Conservation (phyloP, 768 basidiomycete species). For the Termitomyces sp. region DNA sequence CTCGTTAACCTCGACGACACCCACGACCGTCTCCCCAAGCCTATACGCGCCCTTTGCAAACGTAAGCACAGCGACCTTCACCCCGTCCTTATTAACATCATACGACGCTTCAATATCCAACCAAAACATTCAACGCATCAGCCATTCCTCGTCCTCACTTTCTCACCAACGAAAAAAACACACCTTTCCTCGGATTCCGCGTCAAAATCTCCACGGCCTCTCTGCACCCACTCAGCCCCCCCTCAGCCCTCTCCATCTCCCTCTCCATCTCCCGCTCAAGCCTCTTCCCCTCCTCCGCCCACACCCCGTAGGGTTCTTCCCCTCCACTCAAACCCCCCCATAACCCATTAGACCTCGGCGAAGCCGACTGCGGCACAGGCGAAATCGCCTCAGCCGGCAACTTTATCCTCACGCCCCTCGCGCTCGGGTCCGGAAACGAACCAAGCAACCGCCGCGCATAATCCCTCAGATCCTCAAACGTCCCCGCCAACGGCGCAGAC, state of each 20-base stretch:
- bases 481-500: slow-evolving; percentile 18
- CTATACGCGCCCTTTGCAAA: slow-evolving; percentile 90
- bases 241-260: slow-evolving; percentile 29
- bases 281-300: slow-evolving; percentile 24
- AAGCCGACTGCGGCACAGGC: slow-evolving; percentile 18
- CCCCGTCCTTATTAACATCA: slow-evolving; percentile 91
- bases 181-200: slow-evolving; percentile 84
- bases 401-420: slow-evolving; percentile 21
- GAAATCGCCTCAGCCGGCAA: slow-evolving; percentile 20
- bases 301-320: too few species aligned
- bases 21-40: slow-evolving; percentile 87
- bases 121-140: too few species aligned
- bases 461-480: slow-evolving; percentile 41
- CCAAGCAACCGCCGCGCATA: slow-evolving; percentile 51
- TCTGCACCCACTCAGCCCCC: slow-evolving; percentile 54
- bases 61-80: slow-evolving; percentile 84
- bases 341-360: slow-evolving; percentile 8
- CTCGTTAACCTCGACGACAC: slow-evolving; percentile 84
- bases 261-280: slow-evolving; percentile 24
- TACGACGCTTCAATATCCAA: slow-evolving; percentile 66
- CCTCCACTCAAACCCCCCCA: neutral
- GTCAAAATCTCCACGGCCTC: slow-evolving; percentile 91
- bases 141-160: neutral
- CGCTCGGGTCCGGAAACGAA: slow-evolving; percentile 32
- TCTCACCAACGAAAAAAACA: slow-evolving; percentile 12